Evolutionary conservation across 1,284 basidiomycete genomes (phyloP).

Genomic region (Papiliotrema laurentii): DNA sequence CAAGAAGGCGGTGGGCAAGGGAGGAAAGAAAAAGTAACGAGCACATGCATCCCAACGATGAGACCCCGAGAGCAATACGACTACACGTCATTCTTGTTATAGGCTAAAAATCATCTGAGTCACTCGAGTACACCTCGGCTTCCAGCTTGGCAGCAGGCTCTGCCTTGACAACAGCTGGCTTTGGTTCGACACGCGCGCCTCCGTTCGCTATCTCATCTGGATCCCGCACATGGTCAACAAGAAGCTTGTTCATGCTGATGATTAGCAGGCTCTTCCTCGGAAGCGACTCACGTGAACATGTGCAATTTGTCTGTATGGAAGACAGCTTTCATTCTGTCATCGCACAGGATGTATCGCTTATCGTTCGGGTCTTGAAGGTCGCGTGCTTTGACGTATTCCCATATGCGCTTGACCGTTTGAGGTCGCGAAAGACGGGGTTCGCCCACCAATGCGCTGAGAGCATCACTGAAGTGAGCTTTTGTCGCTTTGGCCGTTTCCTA

Average conservation of each 20-base stretch:
- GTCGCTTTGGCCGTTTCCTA: conserved; percentile 4
- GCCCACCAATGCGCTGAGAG: conserved; percentile 32
- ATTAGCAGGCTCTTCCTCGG: background rate
- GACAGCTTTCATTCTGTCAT: conserved; percentile 47
- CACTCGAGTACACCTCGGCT: background rate
- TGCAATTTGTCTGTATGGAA: conserved; percentile 51
- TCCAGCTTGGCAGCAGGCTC: background rate
- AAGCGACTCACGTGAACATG: conserved; percentile 46
- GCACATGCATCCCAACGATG: background rate
- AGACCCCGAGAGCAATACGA: too few species aligned
- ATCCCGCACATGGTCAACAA: conserved; percentile 37
- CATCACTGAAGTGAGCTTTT: conserved; percentile 22
- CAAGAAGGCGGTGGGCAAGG: conserved; percentile 25
- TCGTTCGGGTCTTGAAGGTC: conserved; percentile 52
- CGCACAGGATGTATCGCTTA: conserved; percentile 52
- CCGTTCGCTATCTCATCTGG: conserved; percentile 32
- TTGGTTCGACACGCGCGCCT: conserved; percentile 1
- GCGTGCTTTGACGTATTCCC: conserved; percentile 53
- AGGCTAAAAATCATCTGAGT: background rate
- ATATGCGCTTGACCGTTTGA: conserved; percentile 54
- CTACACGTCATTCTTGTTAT: conserved; percentile 2
- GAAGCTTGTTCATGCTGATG: conserved; percentile 46
- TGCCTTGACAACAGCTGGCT: background rate
- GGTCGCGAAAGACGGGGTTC: conserved; percentile 47
- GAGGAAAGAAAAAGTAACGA: conserved; percentile 33